Percentiles rank a stretch among this genome's conserved stretches.
Conservation (phyloP, 345 rosid genomes). For the Populus simonii region DNA sequence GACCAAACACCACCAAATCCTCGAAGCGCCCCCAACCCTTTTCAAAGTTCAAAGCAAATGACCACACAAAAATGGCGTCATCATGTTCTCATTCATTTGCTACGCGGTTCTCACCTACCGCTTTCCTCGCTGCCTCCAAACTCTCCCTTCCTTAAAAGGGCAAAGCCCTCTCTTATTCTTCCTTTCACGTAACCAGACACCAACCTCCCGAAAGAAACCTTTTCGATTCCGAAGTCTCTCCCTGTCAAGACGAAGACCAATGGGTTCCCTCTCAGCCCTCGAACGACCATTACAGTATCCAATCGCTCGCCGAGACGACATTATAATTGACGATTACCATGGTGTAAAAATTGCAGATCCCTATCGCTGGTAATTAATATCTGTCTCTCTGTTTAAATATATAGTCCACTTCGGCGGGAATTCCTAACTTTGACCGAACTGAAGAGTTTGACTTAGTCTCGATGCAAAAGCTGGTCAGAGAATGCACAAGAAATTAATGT, state of each 20-base stretch:
- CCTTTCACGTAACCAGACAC: neutral
- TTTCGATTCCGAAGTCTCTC: neutral
- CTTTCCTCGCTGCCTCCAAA: neutral
- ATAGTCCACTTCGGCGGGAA: neutral
- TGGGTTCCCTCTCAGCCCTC: slow-evolving; percentile 62
- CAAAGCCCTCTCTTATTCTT: neutral
- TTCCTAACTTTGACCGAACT: neutral
- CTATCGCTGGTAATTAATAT: slow-evolving; percentile 60
- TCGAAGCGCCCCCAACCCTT: neutral
- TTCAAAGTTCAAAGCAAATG: no score
- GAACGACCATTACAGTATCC: slow-evolving; percentile 51
- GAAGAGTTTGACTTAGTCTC: neutral
- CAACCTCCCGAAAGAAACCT: neutral
- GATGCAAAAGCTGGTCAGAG: neutral
- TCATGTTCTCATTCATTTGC: slow-evolving; percentile 23
- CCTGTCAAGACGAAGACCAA: slow-evolving; percentile 16
- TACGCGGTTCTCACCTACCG: neutral
- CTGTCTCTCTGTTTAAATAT: neutral
- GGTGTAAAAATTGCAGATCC: slow-evolving; percentile 76
- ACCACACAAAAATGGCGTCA: neutral
- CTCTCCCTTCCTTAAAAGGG: no score
- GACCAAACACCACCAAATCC: neutral
- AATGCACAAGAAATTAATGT: neutral
- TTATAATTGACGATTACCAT: slow-evolving; percentile 69
- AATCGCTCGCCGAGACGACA: slow-evolving; percentile 59